Evolutionary conservation across 192 early-diverging fungal species (phyloP).

Genomic region (Coemansia umbellata): DNA sequence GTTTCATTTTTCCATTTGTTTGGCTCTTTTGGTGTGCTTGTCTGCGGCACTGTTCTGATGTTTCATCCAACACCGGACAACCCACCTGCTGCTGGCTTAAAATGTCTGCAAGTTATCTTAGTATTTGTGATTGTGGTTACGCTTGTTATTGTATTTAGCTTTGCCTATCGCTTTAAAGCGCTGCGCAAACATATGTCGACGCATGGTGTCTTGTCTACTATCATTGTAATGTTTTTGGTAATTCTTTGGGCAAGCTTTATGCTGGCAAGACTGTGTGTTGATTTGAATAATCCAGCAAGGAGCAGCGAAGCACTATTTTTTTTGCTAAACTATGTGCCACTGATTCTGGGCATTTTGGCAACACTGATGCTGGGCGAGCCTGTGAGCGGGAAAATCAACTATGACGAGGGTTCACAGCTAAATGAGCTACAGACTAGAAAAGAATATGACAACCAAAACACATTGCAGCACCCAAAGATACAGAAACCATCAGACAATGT

Average conservation of each 20-base stretch:
- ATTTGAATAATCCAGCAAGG: constrained; percentile 2
- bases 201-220: background rate
- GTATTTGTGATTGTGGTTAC: background rate
- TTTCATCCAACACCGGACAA: background rate
- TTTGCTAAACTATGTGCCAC: constrained; percentile 10
- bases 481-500: no score
- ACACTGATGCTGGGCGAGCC: constrained; percentile 9
- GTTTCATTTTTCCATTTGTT: background rate
- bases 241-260: constrained; percentile 27
- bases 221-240: constrained; percentile 3
- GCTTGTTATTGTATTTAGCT: background rate
- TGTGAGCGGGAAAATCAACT: background rate
- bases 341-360: background rate
- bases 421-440: no score
- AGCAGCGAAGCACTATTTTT: constrained; percentile 16
- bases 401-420: no score
- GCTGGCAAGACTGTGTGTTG: constrained; percentile 21
- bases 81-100: background rate
- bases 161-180: background rate
- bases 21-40: no score
- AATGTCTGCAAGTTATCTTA: constrained; percentile 13
- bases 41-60: background rate
- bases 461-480: no score
- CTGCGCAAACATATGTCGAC: background rate
- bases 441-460: no score